Base-by-base conservation (phyloP, 805 yeast genomes). In the Zygosaccharomyces pseudorouxii region DNA sequence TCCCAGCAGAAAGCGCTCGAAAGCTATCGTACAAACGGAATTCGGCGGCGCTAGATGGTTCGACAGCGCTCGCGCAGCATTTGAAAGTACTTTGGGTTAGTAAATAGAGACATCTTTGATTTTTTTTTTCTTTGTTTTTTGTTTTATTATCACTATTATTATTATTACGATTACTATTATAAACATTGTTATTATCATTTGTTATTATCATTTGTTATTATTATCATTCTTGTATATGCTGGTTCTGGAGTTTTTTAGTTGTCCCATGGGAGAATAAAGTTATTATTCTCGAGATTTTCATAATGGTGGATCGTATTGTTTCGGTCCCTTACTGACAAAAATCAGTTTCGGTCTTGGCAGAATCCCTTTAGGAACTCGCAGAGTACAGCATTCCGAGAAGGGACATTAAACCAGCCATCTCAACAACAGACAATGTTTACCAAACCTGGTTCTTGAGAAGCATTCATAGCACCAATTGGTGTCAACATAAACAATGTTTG, bases 31-130 rank as follows among this genome's bases (percentile, higher is more conserved):
- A 2, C 67, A 63, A 38, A 63, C 67, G 12, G 67, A 63, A 48
- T 63, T 63, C 50, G 65, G 67, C 31, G 67, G 67, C 5, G 54
- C 58, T 3, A 52, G 53, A 23, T 63, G 59, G 58, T 58, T 51
- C 31, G 44, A 41, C 14, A 38, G 48, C 9, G 62, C 62, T 2
- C 45, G 52, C n/a, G 52, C 47, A 11, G 64, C 62, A 4, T 58
- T 60, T 42, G 52, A 52, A 37, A 54, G 56, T 39, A 55, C 60
- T 16, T 39, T 48, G 42, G 42, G 23, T 42, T 33, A 44, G 44
- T 45, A 38, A 29, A 25, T 33, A 42, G n/a, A 42, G 36, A 20
- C 29, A 25, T 19, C 7, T 20, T 8, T 38, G 28, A 20, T 22
- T 23, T 28, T 16, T 19, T 9, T 29, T 41, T 29, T 41, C 5